Evolutionary conservation across 805 yeast species (phyloP).

Genomic region (Candida alai): DNA sequence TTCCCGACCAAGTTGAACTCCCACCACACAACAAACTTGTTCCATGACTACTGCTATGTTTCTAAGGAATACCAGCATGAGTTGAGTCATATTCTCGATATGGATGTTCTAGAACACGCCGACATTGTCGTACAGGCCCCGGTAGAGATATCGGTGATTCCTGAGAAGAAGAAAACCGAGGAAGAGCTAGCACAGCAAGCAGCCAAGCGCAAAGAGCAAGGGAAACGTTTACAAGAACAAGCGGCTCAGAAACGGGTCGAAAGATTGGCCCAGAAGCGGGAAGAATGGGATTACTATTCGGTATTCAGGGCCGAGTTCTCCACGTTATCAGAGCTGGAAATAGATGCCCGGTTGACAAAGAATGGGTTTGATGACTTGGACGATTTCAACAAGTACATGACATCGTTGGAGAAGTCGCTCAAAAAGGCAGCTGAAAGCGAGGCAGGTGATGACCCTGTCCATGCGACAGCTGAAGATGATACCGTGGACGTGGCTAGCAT

Average conservation of each 20-base stretch:
- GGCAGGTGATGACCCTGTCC: slow-evolving; percentile 42
- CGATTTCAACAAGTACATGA: slow-evolving; percentile 65
- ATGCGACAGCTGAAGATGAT: no score
- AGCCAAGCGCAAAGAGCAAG: slow-evolving; percentile 79
- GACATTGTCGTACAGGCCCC: slow-evolving; percentile 85
- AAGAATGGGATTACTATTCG: slow-evolving; percentile 70
- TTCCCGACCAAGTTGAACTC: slow-evolving; percentile 73
- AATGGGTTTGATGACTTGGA: slow-evolving; percentile 78
- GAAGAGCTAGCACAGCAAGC: slow-evolving; percentile 78
- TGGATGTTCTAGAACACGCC: slow-evolving; percentile 60
- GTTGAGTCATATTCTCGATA: slow-evolving; percentile 49
- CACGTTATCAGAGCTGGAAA: slow-evolving; percentile 48
- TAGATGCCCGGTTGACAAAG: slow-evolving; percentile 51
- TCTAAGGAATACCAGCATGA: slow-evolving; percentile 67
- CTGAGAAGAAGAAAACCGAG: slow-evolving; percentile 69
- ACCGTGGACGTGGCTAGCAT: slow-evolving; percentile 49
- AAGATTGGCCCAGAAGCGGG: slow-evolving; percentile 73
- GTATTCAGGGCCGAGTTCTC: slow-evolving; percentile 51
- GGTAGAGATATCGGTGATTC: slow-evolving; percentile 53
- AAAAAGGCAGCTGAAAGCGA: slow-evolving; percentile 59
- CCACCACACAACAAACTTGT: slow-evolving; percentile 61
- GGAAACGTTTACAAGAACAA: slow-evolving; percentile 86
- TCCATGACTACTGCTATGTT: slow-evolving; percentile 76
- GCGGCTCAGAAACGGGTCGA: slow-evolving; percentile 83
- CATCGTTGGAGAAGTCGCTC: slow-evolving; percentile 62